Base-by-base conservation (phyloP, 805 yeast genomes). In the Pichia nakasei region DNA sequence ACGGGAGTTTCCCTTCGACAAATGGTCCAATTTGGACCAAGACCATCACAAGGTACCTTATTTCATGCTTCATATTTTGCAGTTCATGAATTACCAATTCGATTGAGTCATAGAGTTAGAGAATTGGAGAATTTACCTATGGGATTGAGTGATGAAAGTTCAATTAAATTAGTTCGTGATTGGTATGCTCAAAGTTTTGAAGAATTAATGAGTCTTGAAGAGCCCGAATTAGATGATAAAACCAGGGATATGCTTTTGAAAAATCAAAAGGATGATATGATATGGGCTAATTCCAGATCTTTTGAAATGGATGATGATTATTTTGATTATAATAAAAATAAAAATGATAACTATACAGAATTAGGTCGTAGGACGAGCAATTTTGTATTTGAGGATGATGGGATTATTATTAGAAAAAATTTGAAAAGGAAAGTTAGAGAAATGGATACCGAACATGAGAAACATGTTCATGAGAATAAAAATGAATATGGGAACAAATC, bases 131-230 rank as follows among this genome's bases (percentile, higher is more conserved):
- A 75, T 22, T 73, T 93, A 26, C 96, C 96, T 0, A 70, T 79
- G 52, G 88, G 86, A 0, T 69, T 88, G 43, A 73, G 71, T 52
- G 69, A 78, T 26, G 81, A 81, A 78, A 86, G 87, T 1, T 78
- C 87, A 3, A 85, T 89, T 40, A 67, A 75, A 41, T 73, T 79
- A 50, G 96, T 87, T 17, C 75, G 80, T 48, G 78, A 86, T 58
- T 88, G 96, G 96, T 88, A 87, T 59, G 89, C 89, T 1, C 93
- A 86, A 59, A 80, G 91, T 9, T 88, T 88, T 61, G 88, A 86
- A 53, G 91, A 87, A 57, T 71, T 87, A 51, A 77, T 82, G n/a
- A 60, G 70, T 12, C 63, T 88, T 36, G 75, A 78, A 12, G 72
- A 73, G 45, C 91, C 91, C 1, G 56, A 9, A n/a, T 26, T 49